Evolutionary conservation across 1,284 basidiomycete species (phyloP).

Genomic region (Leccinum subspadiceum): DNA sequence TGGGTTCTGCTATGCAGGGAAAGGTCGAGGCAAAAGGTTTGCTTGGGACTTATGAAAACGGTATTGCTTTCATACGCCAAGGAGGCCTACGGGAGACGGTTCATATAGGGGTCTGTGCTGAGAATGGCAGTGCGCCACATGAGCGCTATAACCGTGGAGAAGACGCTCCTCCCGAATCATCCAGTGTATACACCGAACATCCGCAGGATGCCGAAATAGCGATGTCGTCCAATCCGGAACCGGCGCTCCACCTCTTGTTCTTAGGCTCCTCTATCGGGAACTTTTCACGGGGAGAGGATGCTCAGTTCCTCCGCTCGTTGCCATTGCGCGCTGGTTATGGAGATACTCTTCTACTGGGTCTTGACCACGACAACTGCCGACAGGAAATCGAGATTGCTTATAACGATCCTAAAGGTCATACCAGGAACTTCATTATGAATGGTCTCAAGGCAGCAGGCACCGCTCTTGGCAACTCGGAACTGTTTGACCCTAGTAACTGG

Average conservation of each 20-base stretch:
- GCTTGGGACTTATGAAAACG: conserved; percentile 88
- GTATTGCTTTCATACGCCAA: conserved; percentile 62
- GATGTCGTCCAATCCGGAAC: conserved; percentile 40
- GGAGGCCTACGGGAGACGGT: conserved; percentile 47
- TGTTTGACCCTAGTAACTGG: conserved; percentile 73
- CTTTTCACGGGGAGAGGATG: conserved; percentile 76
- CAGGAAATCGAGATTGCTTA: conserved; percentile 76
- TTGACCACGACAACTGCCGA: conserved; percentile 81
- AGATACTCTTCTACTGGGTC: conserved; percentile 75
- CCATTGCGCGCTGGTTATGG: conserved; percentile 73
- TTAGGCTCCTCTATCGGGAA: conserved; percentile 95
- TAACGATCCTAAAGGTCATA: conserved; percentile 79
- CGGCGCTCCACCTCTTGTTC: conserved; percentile 82
- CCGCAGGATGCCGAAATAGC: conserved; percentile 24
- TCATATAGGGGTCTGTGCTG: background rate
- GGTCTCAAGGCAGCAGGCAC: conserved; percentile 70
- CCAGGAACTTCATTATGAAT: conserved; percentile 87
- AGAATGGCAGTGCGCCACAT: background rate
- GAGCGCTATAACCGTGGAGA: conserved; percentile 6
- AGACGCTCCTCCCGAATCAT: conserved; percentile 37
- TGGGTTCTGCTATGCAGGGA: conserved; percentile 64
- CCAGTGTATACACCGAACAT: conserved; percentile 22
- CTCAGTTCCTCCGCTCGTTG: conserved; percentile 74
- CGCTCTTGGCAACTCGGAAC: conserved; percentile 55
- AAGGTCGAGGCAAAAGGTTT: conserved; percentile 79